Base-by-base conservation (phyloP, 345 rosid species). In the Corchorus olitorius region DNA sequence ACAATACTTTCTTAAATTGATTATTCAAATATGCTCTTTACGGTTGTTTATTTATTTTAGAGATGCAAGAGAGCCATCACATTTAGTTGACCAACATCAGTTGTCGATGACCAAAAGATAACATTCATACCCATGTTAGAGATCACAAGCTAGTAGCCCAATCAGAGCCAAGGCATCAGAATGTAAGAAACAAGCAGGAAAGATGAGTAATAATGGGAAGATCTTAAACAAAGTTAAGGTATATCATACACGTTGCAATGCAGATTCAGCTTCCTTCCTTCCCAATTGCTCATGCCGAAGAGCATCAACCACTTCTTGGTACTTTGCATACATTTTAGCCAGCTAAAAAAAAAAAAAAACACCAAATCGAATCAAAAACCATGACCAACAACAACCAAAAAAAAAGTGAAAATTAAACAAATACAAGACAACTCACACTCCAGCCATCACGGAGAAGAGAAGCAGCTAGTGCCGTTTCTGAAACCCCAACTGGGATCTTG, bases 291-390 rank as follows among this genome's bases (percentile, higher is more conserved):
- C 99, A 81, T 96, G 99, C 75, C 94, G 89, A 80, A 90, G 70
- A 54, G 99, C 98, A 91, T 96, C 99, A 76, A 92, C 88, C 52
- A 97, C 98, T 87, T 96, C 99, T 83, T 96, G 99, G 85, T 96
- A 96, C 73, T 92, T 96, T 74, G 88, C 88, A 77, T 96, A 96
- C 87, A 96, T 93, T 87, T 92, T 96, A 63, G 91, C 94, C 73
- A 93, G 89, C 99, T 93, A 74, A 74, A 79, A 34, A 68, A n/a
- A 33, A 53, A 76, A 61, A 46, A 1, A 43, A 41, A n/a, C 15
- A 56, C 27, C 55, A 20, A 22, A 20, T 33, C 27, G 61, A 59
- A 52, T 19, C 33, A 55, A 63, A 12, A 71, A n/a, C n/a, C 8
- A 68, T 1, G 61, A 60, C 4, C 27, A 27, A 70, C 19, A 76